phyloP scores from a whole-genome alignment of 225 moss, liverwort and hornwort genomes.

The Thuidium tamariscinum region DNA sequence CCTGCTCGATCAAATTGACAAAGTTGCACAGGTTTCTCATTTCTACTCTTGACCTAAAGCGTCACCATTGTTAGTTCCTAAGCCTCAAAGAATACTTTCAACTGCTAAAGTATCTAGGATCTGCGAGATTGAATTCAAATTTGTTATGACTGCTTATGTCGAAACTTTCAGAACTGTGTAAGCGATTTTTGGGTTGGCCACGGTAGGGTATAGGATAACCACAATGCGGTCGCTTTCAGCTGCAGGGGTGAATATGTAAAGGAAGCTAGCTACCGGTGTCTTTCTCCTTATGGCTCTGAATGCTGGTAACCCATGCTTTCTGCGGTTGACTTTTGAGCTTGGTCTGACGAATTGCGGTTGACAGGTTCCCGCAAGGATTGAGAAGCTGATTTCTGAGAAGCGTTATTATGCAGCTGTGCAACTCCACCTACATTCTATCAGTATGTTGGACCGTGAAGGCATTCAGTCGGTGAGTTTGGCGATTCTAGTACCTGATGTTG shows the following conservation, averaged over 20 bases:
- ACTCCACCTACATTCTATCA: slow-evolving; percentile 95
- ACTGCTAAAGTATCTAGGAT: not conserved
- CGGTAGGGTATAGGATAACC: not conserved
- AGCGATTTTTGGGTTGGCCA: not conserved
- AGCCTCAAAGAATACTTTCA: not conserved
- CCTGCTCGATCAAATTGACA: slow-evolving; percentile 96
- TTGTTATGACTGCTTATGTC: not conserved
- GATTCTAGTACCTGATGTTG: not conserved
- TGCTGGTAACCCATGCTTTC: not conserved
- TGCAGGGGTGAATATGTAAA: not conserved
- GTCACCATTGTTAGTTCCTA: not conserved
- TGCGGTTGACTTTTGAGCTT: not conserved
- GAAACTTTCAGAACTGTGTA: not conserved
- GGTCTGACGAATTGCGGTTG: not conserved
- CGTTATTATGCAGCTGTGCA: slow-evolving; percentile 98
- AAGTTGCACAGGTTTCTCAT: slow-evolving; percentile 78
- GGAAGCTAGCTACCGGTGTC: not conserved
- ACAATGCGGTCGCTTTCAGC: not conserved
- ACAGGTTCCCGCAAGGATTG: slow-evolving; percentile 94
- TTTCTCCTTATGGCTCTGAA: not conserved
- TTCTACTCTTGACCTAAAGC: not conserved
- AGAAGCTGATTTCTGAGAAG: slow-evolving; percentile 84
- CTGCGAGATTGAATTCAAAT: not conserved
- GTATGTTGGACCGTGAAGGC: slow-evolving; percentile 98
- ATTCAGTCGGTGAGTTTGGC: slow-evolving; percentile 74